Evolutionary conservation across 2,329 filamentous ascomycete species (phyloP).

Genomic region (Verticillium tricorpus): DNA sequence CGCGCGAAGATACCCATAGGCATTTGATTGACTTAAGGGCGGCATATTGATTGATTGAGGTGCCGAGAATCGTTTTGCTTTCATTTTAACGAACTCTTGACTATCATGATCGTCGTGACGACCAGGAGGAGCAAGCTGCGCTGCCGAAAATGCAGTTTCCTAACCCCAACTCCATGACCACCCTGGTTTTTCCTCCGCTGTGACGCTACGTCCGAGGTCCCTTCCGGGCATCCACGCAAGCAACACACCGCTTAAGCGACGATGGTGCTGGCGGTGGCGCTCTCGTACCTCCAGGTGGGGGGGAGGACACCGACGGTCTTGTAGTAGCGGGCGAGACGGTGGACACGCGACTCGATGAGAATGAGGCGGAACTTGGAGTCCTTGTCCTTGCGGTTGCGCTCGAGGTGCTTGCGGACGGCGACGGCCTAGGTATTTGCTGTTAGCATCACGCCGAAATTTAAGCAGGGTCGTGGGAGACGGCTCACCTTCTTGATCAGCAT

Average conservation of each 20-base stretch:
- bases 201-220: constrained; percentile 11
- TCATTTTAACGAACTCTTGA: background rate
- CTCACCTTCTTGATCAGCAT: constrained; percentile 99
- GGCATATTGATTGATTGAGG: constrained; percentile 2
- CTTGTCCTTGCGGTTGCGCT: constrained; percentile 99
- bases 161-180: constrained; percentile 39
- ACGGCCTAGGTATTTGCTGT: constrained; percentile 61
- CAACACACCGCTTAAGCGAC: constrained; percentile 65
- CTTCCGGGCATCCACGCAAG: constrained; percentile 2
- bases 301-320: constrained; percentile 84
- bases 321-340: constrained; percentile 99
- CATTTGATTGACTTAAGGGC: background rate
- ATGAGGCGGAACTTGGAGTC: constrained; percentile 99
- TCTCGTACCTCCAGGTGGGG: constrained; percentile 99
- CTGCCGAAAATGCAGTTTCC: constrained; percentile 40
- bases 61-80: constrained; percentile 2
- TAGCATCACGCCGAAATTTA: background rate
- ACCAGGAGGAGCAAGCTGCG: constrained; percentile 26
- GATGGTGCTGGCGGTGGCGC: constrained; percentile 88
- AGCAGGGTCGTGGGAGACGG: background rate
- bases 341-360: constrained; percentile 99
- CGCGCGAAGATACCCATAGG: background rate
- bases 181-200: constrained; percentile 15
- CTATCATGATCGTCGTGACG: background rate
- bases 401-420: constrained; percentile 98